Evolutionary conservation across 768 basidiomycete species (phyloP), one percentile per base, ranked within the genome.

Genomic region (Boletus rufocinnamomeus): DNA sequence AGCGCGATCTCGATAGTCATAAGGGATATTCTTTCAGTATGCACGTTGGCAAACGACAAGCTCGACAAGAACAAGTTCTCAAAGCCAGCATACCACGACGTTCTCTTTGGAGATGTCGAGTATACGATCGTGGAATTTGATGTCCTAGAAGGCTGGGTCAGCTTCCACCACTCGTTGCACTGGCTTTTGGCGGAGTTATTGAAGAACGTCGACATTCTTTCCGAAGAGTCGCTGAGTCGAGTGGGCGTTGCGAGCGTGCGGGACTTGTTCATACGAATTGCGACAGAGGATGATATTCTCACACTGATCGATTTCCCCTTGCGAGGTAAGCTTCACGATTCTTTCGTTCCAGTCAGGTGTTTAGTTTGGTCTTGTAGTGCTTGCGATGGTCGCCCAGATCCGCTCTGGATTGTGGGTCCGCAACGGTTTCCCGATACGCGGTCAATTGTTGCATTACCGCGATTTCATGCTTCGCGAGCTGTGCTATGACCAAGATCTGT

Each of bases 331-430:
- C 72, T 23, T 52, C 17, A 5, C 28, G 37, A 25, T 21, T 11
- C 38, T 30, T 19, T 49, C n/a, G 34, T 54, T 53, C 19, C 44
- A n/a, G 7, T 35, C 11, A 11, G 38, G 44, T 56, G 53, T 46
- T 59, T 23, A 58, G 34, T 7, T 27, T 32, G 17, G 32, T n/a
- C 6, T 55, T 11, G 25, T 54, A 95, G 93, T 93, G 7, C 78
- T 95, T 28, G 84, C 88, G 2, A 93, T 95, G 87, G 87, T 96
- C 46, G 94, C 95, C 0, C 97, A 98, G 70, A 93, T 98, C 51
- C 86, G 95, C 27, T 90, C 93, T 0, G 95, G 95, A 0, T 80
- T 98, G 5, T 99, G 97, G 97, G 95, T 97, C 9, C 89, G 96
- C 54, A 99, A 99, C 65, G 97, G 97, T 4, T 92, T 95, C 67